Evolutionary conservation across 1,139 yeast genomes (phyloP), one percentile per base, ranked within the genome.

Genomic region (Scheffersomyces lignicola): DNA sequence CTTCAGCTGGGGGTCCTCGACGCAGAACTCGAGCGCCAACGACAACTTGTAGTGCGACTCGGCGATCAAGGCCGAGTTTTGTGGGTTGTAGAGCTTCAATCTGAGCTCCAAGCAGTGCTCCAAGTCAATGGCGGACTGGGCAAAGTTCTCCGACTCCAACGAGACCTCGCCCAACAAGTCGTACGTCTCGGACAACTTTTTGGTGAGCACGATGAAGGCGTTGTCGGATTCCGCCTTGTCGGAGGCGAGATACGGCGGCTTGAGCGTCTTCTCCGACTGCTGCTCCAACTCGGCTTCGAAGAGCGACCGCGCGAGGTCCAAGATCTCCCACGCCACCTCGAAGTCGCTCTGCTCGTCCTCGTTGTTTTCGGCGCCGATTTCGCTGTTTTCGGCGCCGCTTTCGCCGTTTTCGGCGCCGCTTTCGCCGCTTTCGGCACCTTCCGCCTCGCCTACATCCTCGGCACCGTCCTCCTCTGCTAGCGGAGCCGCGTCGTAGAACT

Each of bases 151-250:
- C 2, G 90, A 80, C 53, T 89, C 97, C 27, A 89, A 65, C 0
- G 95, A 83, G 5, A 90, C 85, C 55, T 92, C 97, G 15, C 97
- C 97, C 14, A 89, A 67, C 7, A 90, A 60, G 52, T 85, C 94
- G 52, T 80, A 84, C 1, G 83, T 78, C 40, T 87, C 94, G 0
- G 94, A 80, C 21, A 90, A 65, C 46, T 78, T 82, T 46, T 70
- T 67, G 38, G 70, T 63, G 24, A 67, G 46, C 18, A 56, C 60
- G 7, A 69, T 58, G 36, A 56, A 58, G 28, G 60, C 61, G 40
- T 69, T 60, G 5, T 49, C 39, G 2, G 64, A 51, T 11, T 55
- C 58, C 14, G 59, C 66, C 12, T 56, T 58, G 16, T 69, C 72
- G 5, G 62, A 46, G 7, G 31, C 33, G 33, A 71, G 52, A 40